Evolutionary conservation across 768 basidiomycete genomes (phyloP), one percentile per base, ranked within the genome.

Genomic region (Termitomyces bulborhizus): DNA sequence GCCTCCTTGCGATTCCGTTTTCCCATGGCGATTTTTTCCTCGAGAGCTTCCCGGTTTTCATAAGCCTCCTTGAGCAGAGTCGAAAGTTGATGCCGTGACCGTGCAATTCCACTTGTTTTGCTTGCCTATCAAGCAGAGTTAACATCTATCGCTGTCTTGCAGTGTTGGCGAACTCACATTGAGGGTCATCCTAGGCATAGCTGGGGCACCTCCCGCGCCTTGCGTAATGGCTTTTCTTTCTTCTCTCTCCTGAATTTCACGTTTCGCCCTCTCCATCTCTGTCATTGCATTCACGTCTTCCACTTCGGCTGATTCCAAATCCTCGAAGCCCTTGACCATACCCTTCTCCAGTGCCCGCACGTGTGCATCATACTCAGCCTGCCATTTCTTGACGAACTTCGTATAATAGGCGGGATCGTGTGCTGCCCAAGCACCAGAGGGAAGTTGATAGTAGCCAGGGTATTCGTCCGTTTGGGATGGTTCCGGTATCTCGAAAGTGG

Each of bases 401-500:
- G 74, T 76, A 62, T 88, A 93, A 67, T 88, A 90, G 34, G 65
- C 76, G 0, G 81, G 69, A 50, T 93, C 89, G 63, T 93, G 78
- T 0, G 84, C 82, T 26, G 81, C 86, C 84, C 91, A 95, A 34
- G 77, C 69, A 16, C 92, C 92, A 6, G 88, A 86, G 0, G 92
- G 90, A 18, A 88, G 77, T 52, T 86, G 84, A 62, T 93, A 93
- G 71, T 93, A 94, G 6, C 92, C 92, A 0, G 92, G 92, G 67
- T 92, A 91, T 15, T 82, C 80, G 64, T 93, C 92, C 7, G 75
- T 74, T 3, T 81, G 79, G 6, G 84, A 86, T 1, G 92, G 91
- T 51, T 85, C 83, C 1, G 90, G 91, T 0, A 85, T 82, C 41
- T 79, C 74, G 60, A 85, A 91, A 43, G 81, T 82, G 5, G 85